Conservation (phyloP, 2,329 filamentous ascomycete species). For the Colletotrichum euphorbiae region DNA sequence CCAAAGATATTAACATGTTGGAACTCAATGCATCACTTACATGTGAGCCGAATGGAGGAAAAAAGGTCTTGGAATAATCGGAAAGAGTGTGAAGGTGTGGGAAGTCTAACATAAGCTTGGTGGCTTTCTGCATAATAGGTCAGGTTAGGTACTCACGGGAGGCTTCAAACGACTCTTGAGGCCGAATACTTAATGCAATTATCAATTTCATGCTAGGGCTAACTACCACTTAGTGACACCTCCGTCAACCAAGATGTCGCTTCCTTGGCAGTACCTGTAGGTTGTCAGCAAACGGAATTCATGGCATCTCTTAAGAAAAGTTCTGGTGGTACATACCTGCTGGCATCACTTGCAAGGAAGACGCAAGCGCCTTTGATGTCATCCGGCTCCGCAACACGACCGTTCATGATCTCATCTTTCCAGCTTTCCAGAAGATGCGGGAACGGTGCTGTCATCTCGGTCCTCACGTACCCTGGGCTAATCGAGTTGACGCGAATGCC, state of each 20-base stretch:
- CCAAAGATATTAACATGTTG: no score
- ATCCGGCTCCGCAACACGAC: slow-evolving; percentile 59
- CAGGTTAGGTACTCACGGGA: no score
- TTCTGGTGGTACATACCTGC: slow-evolving; percentile 49
- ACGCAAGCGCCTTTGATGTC: slow-evolving; percentile 62
- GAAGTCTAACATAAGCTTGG: no score
- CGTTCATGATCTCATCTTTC: slow-evolving; percentile 62
- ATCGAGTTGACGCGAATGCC: slow-evolving; percentile 37
- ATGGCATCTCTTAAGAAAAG: no score
- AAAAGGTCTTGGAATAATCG: no score
- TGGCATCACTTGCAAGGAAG: slow-evolving; percentile 61
- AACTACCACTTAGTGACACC: slow-evolving; percentile 54
- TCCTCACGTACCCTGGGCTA: slow-evolving; percentile 39
- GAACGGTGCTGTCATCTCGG: slow-evolving; percentile 49
- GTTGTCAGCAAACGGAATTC: not conserved
- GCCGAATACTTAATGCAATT: no score
- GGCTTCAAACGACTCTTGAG: no score
- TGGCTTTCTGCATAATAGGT: no score
- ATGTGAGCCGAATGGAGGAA: no score
- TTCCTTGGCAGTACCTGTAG: slow-evolving; percentile 52
- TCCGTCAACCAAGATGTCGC: slow-evolving; percentile 59
- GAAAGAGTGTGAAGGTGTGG: no score
- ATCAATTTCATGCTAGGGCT: no score
- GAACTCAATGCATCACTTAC: no score
- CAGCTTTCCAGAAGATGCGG: slow-evolving; percentile 60